Percentiles rank a stretch among this genome's conserved stretches.
These are phyloP conservation scores for Phytophthora fragariae DNA, from an alignment of 352 stramenopile genomes.

Conservation along the genomic window DNA sequence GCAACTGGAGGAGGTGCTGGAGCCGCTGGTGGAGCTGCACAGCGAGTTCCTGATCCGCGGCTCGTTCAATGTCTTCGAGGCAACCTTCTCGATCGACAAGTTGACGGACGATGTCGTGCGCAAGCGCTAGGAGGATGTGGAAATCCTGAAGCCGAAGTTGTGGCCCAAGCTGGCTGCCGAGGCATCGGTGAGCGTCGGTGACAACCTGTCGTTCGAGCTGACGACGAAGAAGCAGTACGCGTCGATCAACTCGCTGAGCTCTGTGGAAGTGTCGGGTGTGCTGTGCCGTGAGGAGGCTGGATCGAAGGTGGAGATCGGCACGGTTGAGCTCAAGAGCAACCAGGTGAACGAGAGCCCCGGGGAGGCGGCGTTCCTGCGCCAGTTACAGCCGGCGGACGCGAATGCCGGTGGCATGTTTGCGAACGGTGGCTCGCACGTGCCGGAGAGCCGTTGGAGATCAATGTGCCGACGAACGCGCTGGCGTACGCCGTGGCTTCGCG, in stretches of 20 bases:
- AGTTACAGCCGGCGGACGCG: slow-evolving; percentile 40
- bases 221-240: slow-evolving; percentile 69
- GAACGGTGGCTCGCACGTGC: slow-evolving; percentile 71
- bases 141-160: slow-evolving; percentile 70
- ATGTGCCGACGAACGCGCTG: slow-evolving; percentile 67
- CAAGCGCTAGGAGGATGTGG: slow-evolving; percentile 44
- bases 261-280: slow-evolving; percentile 56
- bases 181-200: slow-evolving; percentile 43
- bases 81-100: slow-evolving; percentile 71
- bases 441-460: slow-evolving; percentile 77
- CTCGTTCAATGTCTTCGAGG: slow-evolving; percentile 76
- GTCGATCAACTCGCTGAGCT: slow-evolving; percentile 44
- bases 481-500: slow-evolving; percentile 82
- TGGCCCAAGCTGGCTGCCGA: slow-evolving; percentile 59
- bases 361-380: slow-evolving; percentile 48
- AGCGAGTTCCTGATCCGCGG: slow-evolving; percentile 89
- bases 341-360: slow-evolving; percentile 59
- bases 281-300: slow-evolving; percentile 53
- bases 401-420: slow-evolving; percentile 42
- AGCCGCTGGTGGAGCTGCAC: slow-evolving; percentile 76
- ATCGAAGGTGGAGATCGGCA: slow-evolving; percentile 43
- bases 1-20: slow-evolving; percentile 60
- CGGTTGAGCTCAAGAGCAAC: slow-evolving; percentile 47
- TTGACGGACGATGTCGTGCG: slow-evolving; percentile 53
- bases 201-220: slow-evolving; percentile 59